Conservation (phyloP, 805 yeast genomes). For the Starmerella vitae region DNA sequence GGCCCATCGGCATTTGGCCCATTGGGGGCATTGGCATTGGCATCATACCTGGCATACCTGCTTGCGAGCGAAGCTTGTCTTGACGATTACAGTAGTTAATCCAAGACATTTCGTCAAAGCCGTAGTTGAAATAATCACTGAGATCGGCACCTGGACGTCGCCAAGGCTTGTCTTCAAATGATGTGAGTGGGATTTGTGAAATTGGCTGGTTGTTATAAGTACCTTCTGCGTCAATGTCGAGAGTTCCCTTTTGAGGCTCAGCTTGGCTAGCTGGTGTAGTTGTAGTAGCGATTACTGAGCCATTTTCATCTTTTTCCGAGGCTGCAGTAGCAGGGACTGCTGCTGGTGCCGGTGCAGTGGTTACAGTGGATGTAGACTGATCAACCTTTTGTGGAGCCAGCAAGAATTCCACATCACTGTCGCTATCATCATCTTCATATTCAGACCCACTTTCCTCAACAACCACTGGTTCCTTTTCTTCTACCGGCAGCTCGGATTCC, state of each 20-base stretch:
- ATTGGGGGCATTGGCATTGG: slow-evolving; percentile 20
- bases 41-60: slow-evolving; percentile 29
- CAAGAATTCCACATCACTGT: slow-evolving; percentile 72
- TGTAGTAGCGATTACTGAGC: neutral
- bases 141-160: slow-evolving; percentile 92
- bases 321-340: slow-evolving; percentile 2
- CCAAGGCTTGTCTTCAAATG: slow-evolving; percentile 93
- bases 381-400: slow-evolving; percentile 34
- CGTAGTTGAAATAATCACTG: slow-evolving; percentile 89
- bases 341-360: slow-evolving; percentile 1
- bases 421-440: slow-evolving; percentile 22
- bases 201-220: slow-evolving; percentile 68
- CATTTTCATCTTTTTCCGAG: neutral
- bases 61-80: slow-evolving; percentile 62
- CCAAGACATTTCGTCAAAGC: slow-evolving; percentile 96
- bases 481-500: slow-evolving; percentile 16
- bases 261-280: slow-evolving; percentile 7
- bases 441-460: slow-evolving; percentile 5
- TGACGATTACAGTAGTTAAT: slow-evolving; percentile 79
- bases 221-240: slow-evolving; percentile 64
- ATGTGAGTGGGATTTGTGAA: slow-evolving; percentile 65
- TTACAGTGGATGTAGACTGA: slow-evolving; percentile 1
- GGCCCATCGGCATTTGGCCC: slow-evolving; percentile 17
- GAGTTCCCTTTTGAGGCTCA: slow-evolving; percentile 19
- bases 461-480: slow-evolving; percentile 33